Evolutionary conservation across 2,329 filamentous ascomycete genomes (phyloP), one percentile per base, ranked within the genome.

Genomic region (Epichloe hybrida): DNA sequence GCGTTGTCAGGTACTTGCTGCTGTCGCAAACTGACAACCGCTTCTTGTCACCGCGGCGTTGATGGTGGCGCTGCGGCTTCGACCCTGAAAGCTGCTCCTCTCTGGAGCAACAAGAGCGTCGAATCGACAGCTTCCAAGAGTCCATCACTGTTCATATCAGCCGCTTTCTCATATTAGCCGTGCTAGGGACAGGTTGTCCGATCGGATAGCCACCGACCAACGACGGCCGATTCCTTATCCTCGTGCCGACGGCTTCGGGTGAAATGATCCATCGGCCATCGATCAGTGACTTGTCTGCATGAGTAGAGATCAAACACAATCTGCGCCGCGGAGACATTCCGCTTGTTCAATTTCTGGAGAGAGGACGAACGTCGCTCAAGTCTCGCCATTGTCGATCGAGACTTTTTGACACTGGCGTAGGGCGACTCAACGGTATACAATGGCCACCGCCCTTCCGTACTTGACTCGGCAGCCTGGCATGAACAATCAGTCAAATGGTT

Each of bases 401-500:
- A 21, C 45, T 35, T 51, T 48, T 15, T n/a, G 41, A 31, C 45
- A 17, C 27, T 27, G 23, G 40, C 43, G 45, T 21, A 51, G 17
- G 40, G 23, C 46, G 45, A 41, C 21, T 13, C 20, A 21, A 31
- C 34, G 21, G 20, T 41, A 39, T 21, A 51, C 51, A 48, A 72
- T 73, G 68, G 67, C 69, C 58, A 66, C 69, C 48, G 65, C 67
- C 46, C 61, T 69, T 55, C 69, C 73, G 50, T 69, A 69, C 57
- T 62, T 71, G 54, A 64, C 67, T 53, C 68, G 72, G 58, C 68
- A 59, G 43, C 56, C 57, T 46, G 60, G 60, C 62, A 64, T 69
- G 58, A 69, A 59, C 49, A 61, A 59, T 31, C 62, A 56, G 53
- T 55, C 61, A 54, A 67, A 66, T 61, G 61, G 56, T 54, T 64